Conservation (phyloP, 2,329 filamentous ascomycete genomes). For the Apiospora phragmitis region DNA sequence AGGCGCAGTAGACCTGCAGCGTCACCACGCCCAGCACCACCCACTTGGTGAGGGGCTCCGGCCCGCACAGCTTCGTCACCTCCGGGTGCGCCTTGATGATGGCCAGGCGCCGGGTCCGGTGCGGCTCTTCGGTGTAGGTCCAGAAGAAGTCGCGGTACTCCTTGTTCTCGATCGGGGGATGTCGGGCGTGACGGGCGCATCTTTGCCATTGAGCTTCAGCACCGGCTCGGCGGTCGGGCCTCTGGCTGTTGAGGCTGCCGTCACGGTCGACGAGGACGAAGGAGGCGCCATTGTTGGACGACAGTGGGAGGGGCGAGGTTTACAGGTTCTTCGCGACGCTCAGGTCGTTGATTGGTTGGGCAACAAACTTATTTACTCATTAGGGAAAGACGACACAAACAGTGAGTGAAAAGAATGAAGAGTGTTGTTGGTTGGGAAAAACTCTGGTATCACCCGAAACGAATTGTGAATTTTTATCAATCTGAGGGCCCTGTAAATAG, state of each 20-base stretch:
- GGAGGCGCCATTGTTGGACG: slow-evolving; percentile 26
- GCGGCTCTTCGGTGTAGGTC: slow-evolving; percentile 98
- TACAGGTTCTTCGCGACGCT: background rate
- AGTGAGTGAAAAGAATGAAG: background rate
- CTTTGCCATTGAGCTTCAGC: slow-evolving; percentile 23
- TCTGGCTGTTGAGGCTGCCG: slow-evolving; percentile 22
- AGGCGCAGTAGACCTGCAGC: slow-evolving; percentile 78
- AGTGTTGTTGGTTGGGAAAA: background rate
- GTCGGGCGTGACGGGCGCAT: slow-evolving; percentile 23
- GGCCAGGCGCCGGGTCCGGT: slow-evolving; percentile 83
- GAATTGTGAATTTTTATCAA: background rate
- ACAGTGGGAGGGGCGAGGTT: background rate
- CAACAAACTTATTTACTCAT: background rate
- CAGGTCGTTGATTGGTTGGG: background rate
- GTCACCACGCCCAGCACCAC: slow-evolving; percentile 81
- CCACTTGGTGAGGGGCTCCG: slow-evolving; percentile 94
- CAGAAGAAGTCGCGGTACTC: slow-evolving; percentile 78
- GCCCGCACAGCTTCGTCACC: slow-evolving; percentile 95
- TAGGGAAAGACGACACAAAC: background rate
- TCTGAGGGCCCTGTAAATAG: background rate
- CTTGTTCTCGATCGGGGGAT: slow-evolving; percentile 39
- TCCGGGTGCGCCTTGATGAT: slow-evolving; percentile 99
- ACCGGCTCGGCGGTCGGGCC: background rate
- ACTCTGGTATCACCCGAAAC: background rate
- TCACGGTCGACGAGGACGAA: slow-evolving; percentile 29